phyloP scores from a whole-genome alignment of 495 filamentous ascomycete species.

The Amphirosellinia nigrospora region DNA sequence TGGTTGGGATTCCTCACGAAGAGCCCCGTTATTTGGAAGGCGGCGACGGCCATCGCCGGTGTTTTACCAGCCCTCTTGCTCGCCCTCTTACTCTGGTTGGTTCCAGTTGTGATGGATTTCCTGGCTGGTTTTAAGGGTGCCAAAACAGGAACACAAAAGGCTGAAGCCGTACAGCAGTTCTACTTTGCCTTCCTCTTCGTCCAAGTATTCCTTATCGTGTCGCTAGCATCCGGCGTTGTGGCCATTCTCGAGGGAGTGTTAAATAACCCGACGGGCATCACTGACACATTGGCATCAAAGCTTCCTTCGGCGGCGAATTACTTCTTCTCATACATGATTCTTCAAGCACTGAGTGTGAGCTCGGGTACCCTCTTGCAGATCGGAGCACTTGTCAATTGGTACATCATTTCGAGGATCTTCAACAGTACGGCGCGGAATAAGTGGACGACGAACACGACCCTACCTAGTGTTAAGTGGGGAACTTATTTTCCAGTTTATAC shows the following conservation, averaged over 20 bases:
- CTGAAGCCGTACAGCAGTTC: conserved; percentile 85
- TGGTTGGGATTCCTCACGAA: conserved; percentile 75
- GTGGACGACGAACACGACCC: conserved; percentile 80
- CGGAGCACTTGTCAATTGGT: conserved; percentile 76
- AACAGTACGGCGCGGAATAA: conserved; percentile 91
- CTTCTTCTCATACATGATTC: conserved; percentile 98
- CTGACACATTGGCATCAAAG: conserved; percentile 77
- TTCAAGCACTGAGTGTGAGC: conserved; percentile 89
- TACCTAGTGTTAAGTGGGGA: conserved; percentile 86
- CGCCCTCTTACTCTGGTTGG: conserved; percentile 76
- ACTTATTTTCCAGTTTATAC: conserved; percentile 96
- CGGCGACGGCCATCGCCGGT: conserved; percentile 81
- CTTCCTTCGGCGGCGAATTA: conserved; percentile 92
- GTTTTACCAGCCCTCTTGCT: conserved; percentile 81
- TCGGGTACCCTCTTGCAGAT: conserved; percentile 92
- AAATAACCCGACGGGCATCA: conserved; percentile 61
- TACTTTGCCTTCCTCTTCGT: conserved; percentile 96
- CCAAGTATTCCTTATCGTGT: conserved; percentile 92
- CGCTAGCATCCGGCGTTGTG: conserved; percentile 81
- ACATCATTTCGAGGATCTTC: conserved; percentile 74
- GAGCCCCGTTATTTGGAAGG: conserved; percentile 60
- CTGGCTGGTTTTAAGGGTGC: conserved; percentile 77
- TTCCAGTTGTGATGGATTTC: conserved; percentile 75
- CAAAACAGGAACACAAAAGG: conserved; percentile 80
- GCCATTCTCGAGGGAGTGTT: conserved; percentile 67